These are phyloP conservation scores for Mallotus japonicus DNA, from an alignment of 441 rosid species.

Conservation along the genomic window DNA sequence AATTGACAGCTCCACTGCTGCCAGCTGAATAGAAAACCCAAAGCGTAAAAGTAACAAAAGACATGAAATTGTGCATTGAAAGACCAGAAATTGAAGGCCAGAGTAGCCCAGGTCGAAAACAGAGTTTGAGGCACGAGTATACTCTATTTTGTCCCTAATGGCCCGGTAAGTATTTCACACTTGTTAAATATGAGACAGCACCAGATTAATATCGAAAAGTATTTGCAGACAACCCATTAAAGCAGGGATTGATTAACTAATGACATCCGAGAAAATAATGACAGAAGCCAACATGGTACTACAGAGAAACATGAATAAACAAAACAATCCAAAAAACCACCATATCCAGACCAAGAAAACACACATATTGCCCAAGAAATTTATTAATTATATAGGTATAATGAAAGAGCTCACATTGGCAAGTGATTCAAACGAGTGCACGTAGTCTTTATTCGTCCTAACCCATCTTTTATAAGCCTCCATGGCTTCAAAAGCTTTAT, in stretches of 20 bases:
- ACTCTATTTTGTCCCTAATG: too few species aligned
- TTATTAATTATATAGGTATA: not conserved
- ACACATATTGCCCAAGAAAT: not conserved
- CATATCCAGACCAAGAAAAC: not conserved
- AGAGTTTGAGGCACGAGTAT: too few species aligned
- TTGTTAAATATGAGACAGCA: not conserved
- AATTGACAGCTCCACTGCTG: conserved; percentile 3
- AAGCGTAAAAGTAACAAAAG: not conserved
- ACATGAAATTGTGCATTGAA: not conserved
- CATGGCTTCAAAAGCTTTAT: conserved; percentile 44
- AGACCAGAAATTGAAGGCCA: too few species aligned
- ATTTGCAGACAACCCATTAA: not conserved
- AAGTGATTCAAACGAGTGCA: conserved; percentile 85
- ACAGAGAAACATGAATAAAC: not conserved
- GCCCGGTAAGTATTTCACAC: not conserved
- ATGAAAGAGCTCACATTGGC: conserved; percentile 63
- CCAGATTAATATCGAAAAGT: not conserved
- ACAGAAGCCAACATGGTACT: not conserved
- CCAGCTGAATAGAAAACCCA: not conserved
- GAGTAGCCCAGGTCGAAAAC: too few species aligned
- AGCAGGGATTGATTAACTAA: not conserved
- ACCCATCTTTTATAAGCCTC: conserved; percentile 93
- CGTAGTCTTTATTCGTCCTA: conserved; percentile 77
- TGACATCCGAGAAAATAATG: not conserved
- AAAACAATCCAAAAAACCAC: not conserved